Evolutionary conservation across 495 filamentous ascomycete genomes (phyloP).

Genomic region (Aspergillus avenaceus): DNA sequence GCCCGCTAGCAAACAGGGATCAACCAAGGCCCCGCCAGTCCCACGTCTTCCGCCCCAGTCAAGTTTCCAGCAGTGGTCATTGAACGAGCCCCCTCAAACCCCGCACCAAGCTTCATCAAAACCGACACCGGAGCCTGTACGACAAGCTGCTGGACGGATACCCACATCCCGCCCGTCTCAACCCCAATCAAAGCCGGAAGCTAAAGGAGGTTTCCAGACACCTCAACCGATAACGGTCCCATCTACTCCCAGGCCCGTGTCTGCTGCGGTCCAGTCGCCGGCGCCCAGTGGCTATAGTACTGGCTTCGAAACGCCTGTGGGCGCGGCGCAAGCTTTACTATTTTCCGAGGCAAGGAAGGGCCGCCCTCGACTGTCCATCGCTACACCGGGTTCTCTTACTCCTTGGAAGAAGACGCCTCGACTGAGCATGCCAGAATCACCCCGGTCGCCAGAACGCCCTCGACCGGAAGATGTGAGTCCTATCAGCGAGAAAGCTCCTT

Average conservation of each 20-base stretch:
- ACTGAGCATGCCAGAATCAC: constrained; percentile 35
- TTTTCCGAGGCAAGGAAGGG: constrained; percentile 23
- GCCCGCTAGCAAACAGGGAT: constrained; percentile 14
- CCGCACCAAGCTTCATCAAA: constrained; percentile 20
- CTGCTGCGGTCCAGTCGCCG: constrained; percentile 21
- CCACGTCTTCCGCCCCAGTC: constrained; percentile 26
- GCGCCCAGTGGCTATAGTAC: constrained; percentile 18
- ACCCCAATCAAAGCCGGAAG: constrained; percentile 7
- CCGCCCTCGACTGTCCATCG: constrained; percentile 37
- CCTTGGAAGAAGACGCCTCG: constrained; percentile 46
- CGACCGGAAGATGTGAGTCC: constrained; percentile 49
- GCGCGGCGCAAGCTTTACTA: constrained; percentile 19
- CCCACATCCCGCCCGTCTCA: constrained; percentile 16
- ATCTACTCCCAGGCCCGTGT: constrained; percentile 26
- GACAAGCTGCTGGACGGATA: constrained; percentile 13
- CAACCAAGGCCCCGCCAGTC: constrained; percentile 8
- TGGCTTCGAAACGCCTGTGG: constrained; percentile 29
- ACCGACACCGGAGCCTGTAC: constrained; percentile 4
- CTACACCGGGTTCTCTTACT: constrained; percentile 42
- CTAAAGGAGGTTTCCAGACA: constrained; percentile 9
- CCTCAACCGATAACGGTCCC: constrained; percentile 19
- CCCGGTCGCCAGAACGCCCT: constrained; percentile 44
- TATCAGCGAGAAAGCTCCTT: constrained; percentile 46
- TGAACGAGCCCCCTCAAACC: constrained; percentile 36
- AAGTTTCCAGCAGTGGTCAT: constrained; percentile 41